Conservation (phyloP, 192 early-diverging fungal genomes). For the Endogone sp. region DNA sequence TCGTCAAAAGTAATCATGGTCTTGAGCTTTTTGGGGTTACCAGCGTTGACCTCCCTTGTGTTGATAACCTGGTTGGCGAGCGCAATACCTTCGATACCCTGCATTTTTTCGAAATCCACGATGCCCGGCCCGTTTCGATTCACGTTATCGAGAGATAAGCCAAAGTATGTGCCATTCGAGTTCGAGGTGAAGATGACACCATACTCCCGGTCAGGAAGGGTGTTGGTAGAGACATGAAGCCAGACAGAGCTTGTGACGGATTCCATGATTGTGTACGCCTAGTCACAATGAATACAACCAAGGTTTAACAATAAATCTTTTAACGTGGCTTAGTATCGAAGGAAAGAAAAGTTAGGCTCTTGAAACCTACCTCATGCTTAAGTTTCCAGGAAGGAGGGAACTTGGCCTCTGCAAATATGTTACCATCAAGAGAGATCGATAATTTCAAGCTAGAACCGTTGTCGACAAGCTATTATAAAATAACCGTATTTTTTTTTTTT, state of each 20-base stretch:
- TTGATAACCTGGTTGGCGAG: conserved; percentile 81
- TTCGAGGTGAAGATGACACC: conserved; percentile 91
- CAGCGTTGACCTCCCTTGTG: conserved; percentile 45
- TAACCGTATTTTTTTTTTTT: neutral
- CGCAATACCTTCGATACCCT: conserved; percentile 81
- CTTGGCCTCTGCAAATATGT: conserved; percentile 56
- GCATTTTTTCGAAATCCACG: conserved; percentile 93
- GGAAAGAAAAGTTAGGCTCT: too few relatives aligned
- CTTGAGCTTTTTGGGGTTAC: conserved; percentile 56
- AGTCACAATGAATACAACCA: conserved; percentile 6
- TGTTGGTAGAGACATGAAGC: conserved; percentile 62
- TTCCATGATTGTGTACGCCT: conserved; percentile 73
- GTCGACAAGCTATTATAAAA: conserved; percentile 14
- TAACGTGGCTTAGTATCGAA: too few relatives aligned
- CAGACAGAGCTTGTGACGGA: conserved; percentile 56
- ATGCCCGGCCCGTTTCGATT: conserved; percentile 71
- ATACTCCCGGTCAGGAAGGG: conserved; percentile 53
- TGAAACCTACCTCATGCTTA: conserved; percentile 32
- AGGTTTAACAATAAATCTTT: too few relatives aligned
- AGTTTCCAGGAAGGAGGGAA: conserved; percentile 75
- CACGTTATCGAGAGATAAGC: conserved; percentile 60
- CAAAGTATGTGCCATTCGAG: conserved; percentile 83
- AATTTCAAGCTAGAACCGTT: conserved; percentile 46
- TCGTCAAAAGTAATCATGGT: conserved; percentile 79
- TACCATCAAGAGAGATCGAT: conserved; percentile 73